Conservation (phyloP, 352 stramenopile genomes). For the Halophytophthora batemanensis region DNA sequence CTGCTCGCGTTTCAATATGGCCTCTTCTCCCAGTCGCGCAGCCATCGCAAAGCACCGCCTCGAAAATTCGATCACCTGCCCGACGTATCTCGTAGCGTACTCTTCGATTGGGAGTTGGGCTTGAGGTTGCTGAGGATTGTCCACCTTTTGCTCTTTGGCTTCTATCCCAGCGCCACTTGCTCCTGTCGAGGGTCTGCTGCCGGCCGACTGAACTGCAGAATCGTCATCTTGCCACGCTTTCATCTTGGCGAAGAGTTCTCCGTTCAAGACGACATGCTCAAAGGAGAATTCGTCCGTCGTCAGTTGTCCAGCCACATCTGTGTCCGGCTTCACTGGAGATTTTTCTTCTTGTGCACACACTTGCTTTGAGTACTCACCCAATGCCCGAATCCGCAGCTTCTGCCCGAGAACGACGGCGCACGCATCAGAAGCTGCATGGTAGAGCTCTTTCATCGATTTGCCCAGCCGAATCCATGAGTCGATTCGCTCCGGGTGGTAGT, state of each 20-base stretch:
- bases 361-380: conserved; percentile 30
- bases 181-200: neutral
- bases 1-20: conserved; percentile 10
- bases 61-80: conserved; percentile 60
- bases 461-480: conserved; percentile 67
- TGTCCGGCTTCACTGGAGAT: neutral
- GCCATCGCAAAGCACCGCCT: conserved; percentile 67
- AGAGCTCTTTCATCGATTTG: conserved; percentile 68
- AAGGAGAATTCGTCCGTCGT: conserved; percentile 24
- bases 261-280: conserved; percentile 32
- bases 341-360: neutral
- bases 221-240: conserved; percentile 47
- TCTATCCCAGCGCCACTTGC: conserved; percentile 8
- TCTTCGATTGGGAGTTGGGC: conserved; percentile 37
- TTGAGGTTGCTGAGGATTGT: neutral
- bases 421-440: conserved; percentile 60
- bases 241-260: conserved; percentile 53
- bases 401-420: conserved; percentile 49
- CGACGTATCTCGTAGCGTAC: conserved; percentile 41
- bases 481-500: conserved; percentile 54
- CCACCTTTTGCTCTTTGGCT: neutral
- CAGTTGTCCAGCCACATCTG: neutral
- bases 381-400: conserved; percentile 34
- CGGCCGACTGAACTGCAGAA: conserved; percentile 5
- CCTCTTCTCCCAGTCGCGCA: conserved; percentile 27